Conservation (phyloP, 1,284 basidiomycete species). For the Trichosporon sp. region DNA sequence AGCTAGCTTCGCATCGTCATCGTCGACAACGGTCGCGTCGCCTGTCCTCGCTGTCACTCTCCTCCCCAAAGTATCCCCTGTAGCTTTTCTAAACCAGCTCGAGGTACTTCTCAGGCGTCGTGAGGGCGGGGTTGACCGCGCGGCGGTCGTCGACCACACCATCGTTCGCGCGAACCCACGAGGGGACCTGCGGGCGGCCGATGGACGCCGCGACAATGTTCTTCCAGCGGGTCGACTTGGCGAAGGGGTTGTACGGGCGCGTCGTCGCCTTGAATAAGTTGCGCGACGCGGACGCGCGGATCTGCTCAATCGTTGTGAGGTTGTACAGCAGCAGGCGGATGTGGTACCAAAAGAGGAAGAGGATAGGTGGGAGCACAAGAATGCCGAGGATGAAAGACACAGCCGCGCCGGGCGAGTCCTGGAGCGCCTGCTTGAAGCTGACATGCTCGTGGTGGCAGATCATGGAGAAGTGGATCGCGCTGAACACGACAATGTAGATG, state of each 20-base stretch:
- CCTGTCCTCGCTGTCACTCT: background rate
- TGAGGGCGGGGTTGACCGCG: conserved; percentile 51
- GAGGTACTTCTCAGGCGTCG: conserved; percentile 37
- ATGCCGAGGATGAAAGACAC: conserved; percentile 72
- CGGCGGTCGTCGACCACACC: conserved; percentile 42
- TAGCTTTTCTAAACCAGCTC: conserved; percentile 30
- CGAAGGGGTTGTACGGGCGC: conserved; percentile 54
- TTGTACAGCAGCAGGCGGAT: conserved; percentile 77
- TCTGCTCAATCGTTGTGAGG: conserved; percentile 84
- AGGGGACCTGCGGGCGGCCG: conserved; percentile 53
- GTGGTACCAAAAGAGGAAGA: conserved; percentile 78
- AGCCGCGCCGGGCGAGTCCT: conserved; percentile 70
- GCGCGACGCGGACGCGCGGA: conserved; percentile 50
- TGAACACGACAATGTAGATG: conserved; percentile 75
- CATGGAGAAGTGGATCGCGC: conserved; percentile 75
- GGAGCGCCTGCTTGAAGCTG: conserved; percentile 65
- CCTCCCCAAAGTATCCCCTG: background rate
- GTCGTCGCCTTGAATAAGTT: conserved; percentile 41
- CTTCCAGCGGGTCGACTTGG: conserved; percentile 37
- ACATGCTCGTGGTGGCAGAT: conserved; percentile 63
- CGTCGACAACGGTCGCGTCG: background rate
- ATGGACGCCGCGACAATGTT: conserved; percentile 52
- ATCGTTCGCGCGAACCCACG: conserved; percentile 53
- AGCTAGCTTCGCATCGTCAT: background rate
- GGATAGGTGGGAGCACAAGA: conserved; percentile 75